Evolutionary conservation across 2,329 filamentous ascomycete genomes (phyloP), one percentile per base, ranked within the genome.

Genomic region (Chrysoporthe cubensis): DNA sequence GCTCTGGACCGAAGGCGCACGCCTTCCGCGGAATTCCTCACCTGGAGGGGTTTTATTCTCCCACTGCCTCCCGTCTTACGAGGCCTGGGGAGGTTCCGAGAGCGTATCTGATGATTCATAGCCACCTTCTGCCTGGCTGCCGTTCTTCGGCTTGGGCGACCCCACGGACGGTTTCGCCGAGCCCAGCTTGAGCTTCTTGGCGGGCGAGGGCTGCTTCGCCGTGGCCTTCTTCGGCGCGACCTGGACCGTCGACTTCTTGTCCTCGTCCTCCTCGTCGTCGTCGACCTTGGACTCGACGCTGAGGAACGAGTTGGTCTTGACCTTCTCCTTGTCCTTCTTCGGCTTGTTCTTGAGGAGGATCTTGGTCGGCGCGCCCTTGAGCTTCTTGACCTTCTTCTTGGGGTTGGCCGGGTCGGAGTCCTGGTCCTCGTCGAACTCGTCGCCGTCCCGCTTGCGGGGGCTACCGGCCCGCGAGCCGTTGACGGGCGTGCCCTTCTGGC

Each of bases 331-430:
- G 34, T 88, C 85, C 77, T 87, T 87, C 75, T 87, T 88, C 11
- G 78, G 74, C 73, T 86, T 86, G 37, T 82, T 82, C 79, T 88
- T 88, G 58, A 88, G 76, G 43, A 86, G 81, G 67, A 87, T 79
- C 76, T 87, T 87, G n/a, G 66, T 70, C 76, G 87, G 87, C 54
- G 83, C 59, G 74, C 69, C 73, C 66, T 78, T 79, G 9, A 81
- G 76, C 78, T 88, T 88, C 68, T 84, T 73, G 77, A 85, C 86
- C 81, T 88, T 88, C 80, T 88, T 88, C 80, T 86, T 87, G 43
- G 78, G 77, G 73, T 80, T 82, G 66, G 77, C 79, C 42, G 81
- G 78, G 68, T 86, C 84, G 18, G 83, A 83, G 37, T 85, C 84
- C 37, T 81, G 80, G 40, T 82, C 84, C 57, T 85, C 85, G 37